Conservation (phyloP, 495 filamentous ascomycete species). For the Jackrogersella minutella region DNA sequence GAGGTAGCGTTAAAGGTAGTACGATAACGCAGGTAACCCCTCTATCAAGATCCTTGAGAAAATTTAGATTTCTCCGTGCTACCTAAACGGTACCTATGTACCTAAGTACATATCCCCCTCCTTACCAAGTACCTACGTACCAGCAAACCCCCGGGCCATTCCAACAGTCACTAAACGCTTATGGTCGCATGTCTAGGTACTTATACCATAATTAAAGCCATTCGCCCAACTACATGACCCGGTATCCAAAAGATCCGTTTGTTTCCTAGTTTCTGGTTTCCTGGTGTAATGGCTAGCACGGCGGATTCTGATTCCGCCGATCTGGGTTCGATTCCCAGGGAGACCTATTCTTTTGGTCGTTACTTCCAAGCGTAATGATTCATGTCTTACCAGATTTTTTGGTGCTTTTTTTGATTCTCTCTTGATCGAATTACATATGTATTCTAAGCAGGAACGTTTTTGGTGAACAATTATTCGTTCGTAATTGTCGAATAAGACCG, state of each 20-base stretch:
- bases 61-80: conserved; percentile 22
- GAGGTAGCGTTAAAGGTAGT: not conserved
- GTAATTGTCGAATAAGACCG: too few relatives aligned
- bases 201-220: too few relatives aligned
- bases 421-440: too few relatives aligned
- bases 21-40: conserved; percentile 34
- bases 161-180: too few relatives aligned
- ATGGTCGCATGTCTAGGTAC: too few relatives aligned
- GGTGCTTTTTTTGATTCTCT: not conserved
- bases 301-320: conserved; percentile 50
- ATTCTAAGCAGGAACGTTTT: too few relatives aligned
- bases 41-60: conserved; percentile 26
- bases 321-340: conserved; percentile 49
- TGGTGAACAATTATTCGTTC: too few relatives aligned
- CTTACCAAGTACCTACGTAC: too few relatives aligned
- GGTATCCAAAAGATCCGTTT: too few relatives aligned
- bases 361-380: not conserved
- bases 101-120: too few relatives aligned
- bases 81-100: not conserved
- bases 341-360: conserved; percentile 35
- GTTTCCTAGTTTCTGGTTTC: conserved; percentile 35
- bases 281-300: conserved; percentile 50
- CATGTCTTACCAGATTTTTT: not conserved
- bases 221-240: too few relatives aligned
- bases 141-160: too few relatives aligned